Conservation (phyloP, 2,329 filamentous ascomycete species). For the Stemphylium beticola region DNA sequence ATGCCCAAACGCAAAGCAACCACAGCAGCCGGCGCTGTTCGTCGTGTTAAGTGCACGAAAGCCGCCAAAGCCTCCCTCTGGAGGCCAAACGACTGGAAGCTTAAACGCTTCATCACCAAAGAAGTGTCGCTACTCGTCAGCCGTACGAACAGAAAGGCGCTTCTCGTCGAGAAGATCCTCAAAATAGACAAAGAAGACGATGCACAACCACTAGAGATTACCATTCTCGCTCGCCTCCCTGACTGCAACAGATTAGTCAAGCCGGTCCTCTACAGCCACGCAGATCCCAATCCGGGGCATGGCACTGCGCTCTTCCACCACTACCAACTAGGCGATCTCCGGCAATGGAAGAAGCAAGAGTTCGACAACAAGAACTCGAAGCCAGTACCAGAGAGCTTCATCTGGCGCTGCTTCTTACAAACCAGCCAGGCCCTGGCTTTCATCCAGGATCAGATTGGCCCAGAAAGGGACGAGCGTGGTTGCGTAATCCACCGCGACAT, state of each 20-base stretch:
- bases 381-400: conserved; percentile 32
- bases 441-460: conserved; percentile 27
- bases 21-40: background rate
- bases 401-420: conserved; percentile 39
- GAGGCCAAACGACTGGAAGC: conserved; percentile 11
- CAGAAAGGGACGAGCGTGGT: background rate
- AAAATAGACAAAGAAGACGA: conserved; percentile 1
- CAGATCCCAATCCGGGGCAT: conserved; percentile 10
- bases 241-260: conserved; percentile 28
- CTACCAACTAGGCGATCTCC: conserved; percentile 30
- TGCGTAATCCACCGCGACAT: conserved; percentile 32
- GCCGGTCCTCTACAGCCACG: conserved; percentile 13
- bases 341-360: conserved; percentile 21
- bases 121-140: conserved; percentile 9
- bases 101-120: background rate
- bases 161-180: conserved; percentile 30
- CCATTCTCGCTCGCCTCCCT: conserved; percentile 18
- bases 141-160: conserved; percentile 3
- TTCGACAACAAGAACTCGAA: conserved; percentile 23
- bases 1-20: conserved; percentile 12
- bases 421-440: conserved; percentile 38
- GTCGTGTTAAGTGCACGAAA: background rate
- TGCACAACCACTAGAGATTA: conserved; percentile 20
- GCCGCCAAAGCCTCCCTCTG: conserved; percentile 7
- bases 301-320: conserved; percentile 28